These are phyloP conservation scores for Iris pallida DNA, from an alignment of 116 monocot genomes.

Conservation along the genomic window DNA sequence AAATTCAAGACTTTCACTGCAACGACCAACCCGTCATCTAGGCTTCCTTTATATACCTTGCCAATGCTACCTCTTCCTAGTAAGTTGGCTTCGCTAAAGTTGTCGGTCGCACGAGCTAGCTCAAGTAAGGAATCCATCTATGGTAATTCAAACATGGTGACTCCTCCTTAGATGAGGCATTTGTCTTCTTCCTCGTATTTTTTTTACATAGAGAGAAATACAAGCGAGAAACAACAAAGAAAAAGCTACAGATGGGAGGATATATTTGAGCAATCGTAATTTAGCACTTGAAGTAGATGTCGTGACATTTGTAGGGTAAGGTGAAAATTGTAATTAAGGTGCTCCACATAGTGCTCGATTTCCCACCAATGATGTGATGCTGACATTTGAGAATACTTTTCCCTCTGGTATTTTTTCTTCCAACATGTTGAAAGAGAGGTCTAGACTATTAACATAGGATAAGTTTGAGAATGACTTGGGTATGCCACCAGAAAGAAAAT, in stretches of 20 bases:
- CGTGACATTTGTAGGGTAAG: not conserved
- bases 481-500: not conserved
- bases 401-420: not conserved
- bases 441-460: not conserved
- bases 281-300: not conserved
- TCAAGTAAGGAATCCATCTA: no score
- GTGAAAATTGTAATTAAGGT: not conserved
- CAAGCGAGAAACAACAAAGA: not conserved
- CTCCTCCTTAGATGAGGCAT: no score
- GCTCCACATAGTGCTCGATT: conserved; percentile 5
- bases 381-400: not conserved
- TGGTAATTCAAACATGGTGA: no score
- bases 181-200: not conserved
- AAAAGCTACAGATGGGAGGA: not conserved
- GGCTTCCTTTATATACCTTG: no score
- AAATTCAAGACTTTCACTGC: no score
- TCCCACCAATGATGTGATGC: not conserved
- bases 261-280: conserved; percentile 1
- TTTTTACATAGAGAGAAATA: not conserved
- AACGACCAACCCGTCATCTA: no score
- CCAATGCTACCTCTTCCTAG: no score
- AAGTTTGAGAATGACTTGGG: not conserved
- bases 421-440: conserved; percentile 10
- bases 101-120: no score
- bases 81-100: no score